Evolutionary conservation across 1,284 basidiomycete genomes (phyloP).

Genomic region (Boletus smithii): DNA sequence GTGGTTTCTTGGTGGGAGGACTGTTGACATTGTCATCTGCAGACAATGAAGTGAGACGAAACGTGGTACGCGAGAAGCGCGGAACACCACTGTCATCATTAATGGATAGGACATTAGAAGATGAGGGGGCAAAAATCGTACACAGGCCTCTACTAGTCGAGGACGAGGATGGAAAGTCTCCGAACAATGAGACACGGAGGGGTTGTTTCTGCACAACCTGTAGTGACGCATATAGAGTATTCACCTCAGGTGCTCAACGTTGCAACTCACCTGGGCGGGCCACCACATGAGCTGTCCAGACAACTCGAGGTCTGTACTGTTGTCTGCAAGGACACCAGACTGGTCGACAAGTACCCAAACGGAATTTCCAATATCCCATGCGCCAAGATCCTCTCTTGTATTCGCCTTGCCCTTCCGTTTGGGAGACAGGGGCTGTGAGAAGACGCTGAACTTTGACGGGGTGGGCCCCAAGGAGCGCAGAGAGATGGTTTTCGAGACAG

Average conservation of each 20-base stretch:
- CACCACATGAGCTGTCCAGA: conserved; percentile 44
- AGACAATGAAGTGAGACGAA: conserved; percentile 25
- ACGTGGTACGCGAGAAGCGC: conserved; percentile 29
- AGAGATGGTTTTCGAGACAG: conserved; percentile 15
- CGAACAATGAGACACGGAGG: conserved; percentile 32
- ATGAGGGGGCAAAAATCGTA: conserved; percentile 29
- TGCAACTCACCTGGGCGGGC: conserved; percentile 44
- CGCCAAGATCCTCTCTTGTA: conserved; percentile 13
- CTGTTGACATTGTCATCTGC: conserved; percentile 20
- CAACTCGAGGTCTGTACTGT: conserved; percentile 9
- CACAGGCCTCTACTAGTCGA: conserved; percentile 24
- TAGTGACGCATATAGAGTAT: conserved; percentile 10
- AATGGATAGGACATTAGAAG: conserved; percentile 16
- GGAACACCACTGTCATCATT: conserved; percentile 22
- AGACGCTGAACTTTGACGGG: conserved; percentile 8
- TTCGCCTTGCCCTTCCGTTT: conserved; percentile 20
- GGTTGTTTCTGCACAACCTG: conserved; percentile 30
- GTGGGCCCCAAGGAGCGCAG: conserved; percentile 10
- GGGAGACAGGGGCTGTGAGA: conserved; percentile 23
- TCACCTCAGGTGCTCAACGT: neutral
- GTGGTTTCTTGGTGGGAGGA: conserved; percentile 43
- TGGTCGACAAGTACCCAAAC: conserved; percentile 43
- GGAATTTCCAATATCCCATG: conserved; percentile 32
- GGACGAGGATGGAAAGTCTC: conserved; percentile 29
- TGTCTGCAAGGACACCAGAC: conserved; percentile 31